A percentile compares a stretch with the other conserved stretches of the same genome.
Conservation (phyloP, 768 basidiomycete genomes). For the Mycena vulgaris region DNA sequence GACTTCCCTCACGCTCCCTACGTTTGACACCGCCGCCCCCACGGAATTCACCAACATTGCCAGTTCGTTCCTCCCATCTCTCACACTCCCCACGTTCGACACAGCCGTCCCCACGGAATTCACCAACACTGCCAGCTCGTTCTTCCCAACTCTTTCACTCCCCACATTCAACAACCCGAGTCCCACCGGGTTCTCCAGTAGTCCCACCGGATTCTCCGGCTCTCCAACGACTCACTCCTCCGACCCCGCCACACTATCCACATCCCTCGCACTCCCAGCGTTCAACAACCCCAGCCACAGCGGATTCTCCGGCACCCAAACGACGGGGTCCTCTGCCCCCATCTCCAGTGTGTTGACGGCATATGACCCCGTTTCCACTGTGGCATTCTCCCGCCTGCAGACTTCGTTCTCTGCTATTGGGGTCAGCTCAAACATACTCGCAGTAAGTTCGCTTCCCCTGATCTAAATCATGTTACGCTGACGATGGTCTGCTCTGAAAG, state of each 20-base stretch:
- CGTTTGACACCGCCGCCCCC: background rate
- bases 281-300: constrained; percentile 11
- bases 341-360: constrained; percentile 12
- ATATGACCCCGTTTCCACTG: constrained; percentile 20
- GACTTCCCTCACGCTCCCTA: background rate
- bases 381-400: constrained; percentile 3
- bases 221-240: background rate
- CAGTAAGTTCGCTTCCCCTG: constrained; percentile 10
- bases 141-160: constrained; percentile 2
- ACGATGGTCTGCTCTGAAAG: background rate
- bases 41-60: background rate
- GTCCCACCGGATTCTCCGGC: background rate
- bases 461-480: constrained; percentile 1
- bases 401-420: constrained; percentile 5
- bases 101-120: too few species aligned
- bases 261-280: constrained; percentile 5
- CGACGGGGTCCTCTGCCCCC: background rate
- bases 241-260: constrained; percentile 1
- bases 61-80: background rate
- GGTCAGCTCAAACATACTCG: constrained; percentile 11
- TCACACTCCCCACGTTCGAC: constrained; percentile 9
- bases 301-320: constrained; percentile 1
- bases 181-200: too few species aligned
- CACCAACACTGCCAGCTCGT: too few species aligned
- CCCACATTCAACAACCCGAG: constrained; percentile 10